phyloP scores from a whole-genome alignment of 2,329 filamentous ascomycete genomes.

The Beauveria scarabaeidicola region DNA sequence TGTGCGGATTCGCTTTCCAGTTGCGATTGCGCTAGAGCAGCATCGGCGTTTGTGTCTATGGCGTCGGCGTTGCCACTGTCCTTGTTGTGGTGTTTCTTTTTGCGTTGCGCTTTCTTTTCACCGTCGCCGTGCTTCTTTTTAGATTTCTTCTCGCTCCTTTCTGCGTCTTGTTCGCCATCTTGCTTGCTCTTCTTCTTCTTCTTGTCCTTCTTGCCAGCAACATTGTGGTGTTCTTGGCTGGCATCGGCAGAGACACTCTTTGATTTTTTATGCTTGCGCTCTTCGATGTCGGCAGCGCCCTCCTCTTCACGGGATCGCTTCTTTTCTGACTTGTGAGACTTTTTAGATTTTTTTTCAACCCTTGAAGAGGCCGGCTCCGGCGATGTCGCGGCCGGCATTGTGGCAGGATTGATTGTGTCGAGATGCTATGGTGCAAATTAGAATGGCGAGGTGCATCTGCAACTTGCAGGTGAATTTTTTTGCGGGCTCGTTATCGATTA shows the following conservation, averaged over 20 bases:
- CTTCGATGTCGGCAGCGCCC: slow-evolving; percentile 26
- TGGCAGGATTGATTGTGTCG: slow-evolving; percentile 14
- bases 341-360: slow-evolving; percentile 32
- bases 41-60: slow-evolving; percentile 19
- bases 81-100: slow-evolving; percentile 22
- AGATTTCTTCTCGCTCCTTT: slow-evolving; percentile 12
- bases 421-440: not conserved
- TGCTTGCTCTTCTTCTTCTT: slow-evolving; percentile 22
- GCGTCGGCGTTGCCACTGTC: slow-evolving; percentile 20
- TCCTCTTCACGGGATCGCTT: slow-evolving; percentile 39
- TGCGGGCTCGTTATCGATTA: slow-evolving; percentile 17
- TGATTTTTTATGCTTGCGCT: slow-evolving; percentile 40
- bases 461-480: slow-evolving; percentile 18
- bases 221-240: slow-evolving; percentile 17
- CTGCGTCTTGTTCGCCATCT: slow-evolving; percentile 12
- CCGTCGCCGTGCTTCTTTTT: slow-evolving; percentile 12
- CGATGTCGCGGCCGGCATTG: slow-evolving; percentile 27
- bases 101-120: not conserved
- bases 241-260: slow-evolving; percentile 34
- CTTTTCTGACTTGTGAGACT: slow-evolving; percentile 28
- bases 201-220: slow-evolving; percentile 27
- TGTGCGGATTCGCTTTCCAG: not conserved
- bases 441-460: not conserved
- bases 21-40: slow-evolving; percentile 7
- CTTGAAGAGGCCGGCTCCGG: slow-evolving; percentile 23